A percentile compares a stretch with the other conserved stretches of the same genome.
Conservation (phyloP, 2,329 filamentous ascomycete genomes). For the Exserohilum turcica region DNA sequence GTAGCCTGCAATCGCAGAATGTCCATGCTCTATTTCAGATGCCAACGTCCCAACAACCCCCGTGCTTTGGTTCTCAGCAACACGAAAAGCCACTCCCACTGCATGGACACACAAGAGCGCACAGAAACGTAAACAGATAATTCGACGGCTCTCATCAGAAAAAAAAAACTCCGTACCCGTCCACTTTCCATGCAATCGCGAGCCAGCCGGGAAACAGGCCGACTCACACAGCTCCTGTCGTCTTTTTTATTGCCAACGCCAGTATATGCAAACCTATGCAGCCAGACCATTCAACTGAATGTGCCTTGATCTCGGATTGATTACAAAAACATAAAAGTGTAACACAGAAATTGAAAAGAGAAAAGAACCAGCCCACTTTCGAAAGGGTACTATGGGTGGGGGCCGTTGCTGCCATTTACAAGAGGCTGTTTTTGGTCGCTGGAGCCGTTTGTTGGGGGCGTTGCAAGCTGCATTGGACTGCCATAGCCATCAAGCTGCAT, state of each 20-base stretch:
- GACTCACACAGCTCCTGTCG: neutral
- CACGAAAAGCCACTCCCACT: too few species aligned
- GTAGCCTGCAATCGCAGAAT: too few species aligned
- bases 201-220: neutral
- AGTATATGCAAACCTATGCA: slow-evolving; percentile 8
- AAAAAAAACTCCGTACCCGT: neutral
- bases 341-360: slow-evolving; percentile 4
- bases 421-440: slow-evolving; percentile 20
- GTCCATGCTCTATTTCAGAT: too few species aligned
- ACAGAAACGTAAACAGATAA: too few species aligned
- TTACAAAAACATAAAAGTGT: slow-evolving; percentile 12
- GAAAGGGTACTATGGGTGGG: neutral
- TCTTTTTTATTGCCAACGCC: slow-evolving; percentile 4
- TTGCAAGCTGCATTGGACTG: slow-evolving; percentile 53
- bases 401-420: neutral
- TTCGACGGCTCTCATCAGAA: neutral
- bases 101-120: too few species aligned
- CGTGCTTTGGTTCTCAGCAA: too few species aligned
- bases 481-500: slow-evolving; percentile 16
- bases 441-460: slow-evolving; percentile 48
- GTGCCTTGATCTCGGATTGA: neutral
- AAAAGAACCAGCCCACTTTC: too few species aligned
- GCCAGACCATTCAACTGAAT: neutral
- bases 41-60: too few species aligned
- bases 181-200: neutral